Percentiles rank a stretch among this genome's conserved stretches.
phyloP scores from a whole-genome alignment of 1,284 basidiomycete species.

The Pyrrhoderma noxium region DNA sequence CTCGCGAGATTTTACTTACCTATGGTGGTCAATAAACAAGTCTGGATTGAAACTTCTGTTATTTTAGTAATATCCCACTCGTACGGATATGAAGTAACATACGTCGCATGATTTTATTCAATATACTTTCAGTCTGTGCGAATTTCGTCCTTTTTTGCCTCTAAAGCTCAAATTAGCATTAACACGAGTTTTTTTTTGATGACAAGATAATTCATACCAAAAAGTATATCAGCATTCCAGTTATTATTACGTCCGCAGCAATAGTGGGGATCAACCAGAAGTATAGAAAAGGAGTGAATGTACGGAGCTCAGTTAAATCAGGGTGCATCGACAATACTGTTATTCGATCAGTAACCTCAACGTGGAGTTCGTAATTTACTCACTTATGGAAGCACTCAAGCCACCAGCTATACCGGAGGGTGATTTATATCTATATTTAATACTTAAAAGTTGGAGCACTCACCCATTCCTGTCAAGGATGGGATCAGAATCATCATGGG shows the following conservation, averaged over 20 bases:
- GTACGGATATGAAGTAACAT: not conserved
- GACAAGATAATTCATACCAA: not conserved
- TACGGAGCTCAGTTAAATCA: not conserved
- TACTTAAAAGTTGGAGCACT: no score
- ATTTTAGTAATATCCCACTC: no score
- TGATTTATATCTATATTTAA: no score
- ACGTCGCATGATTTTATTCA: constrained; percentile 8
- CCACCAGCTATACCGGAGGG: not conserved
- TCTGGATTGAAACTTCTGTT: constrained; percentile 7
- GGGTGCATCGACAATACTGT: constrained; percentile 1
- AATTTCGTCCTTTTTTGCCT: constrained; percentile 3
- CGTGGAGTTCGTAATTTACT: no score
- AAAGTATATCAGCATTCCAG: constrained; percentile 1
- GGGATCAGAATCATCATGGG: not conserved
- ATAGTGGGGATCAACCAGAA: constrained; percentile 4
- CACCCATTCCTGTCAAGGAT: no score
- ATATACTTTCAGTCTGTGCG: not conserved
- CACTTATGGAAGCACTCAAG: not conserved
- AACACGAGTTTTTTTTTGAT: no score
- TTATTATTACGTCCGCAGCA: not conserved
- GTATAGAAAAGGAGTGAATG: constrained; percentile 2
- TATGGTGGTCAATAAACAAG: constrained; percentile 6
- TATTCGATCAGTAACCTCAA: not conserved
- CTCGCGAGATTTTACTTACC: not conserved
- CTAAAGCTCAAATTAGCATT: not conserved